Evolutionary conservation across 306 rosid genomes (phyloP), one percentile per base, ranked within the genome.

Genomic region (Potentilla sterilis): DNA sequence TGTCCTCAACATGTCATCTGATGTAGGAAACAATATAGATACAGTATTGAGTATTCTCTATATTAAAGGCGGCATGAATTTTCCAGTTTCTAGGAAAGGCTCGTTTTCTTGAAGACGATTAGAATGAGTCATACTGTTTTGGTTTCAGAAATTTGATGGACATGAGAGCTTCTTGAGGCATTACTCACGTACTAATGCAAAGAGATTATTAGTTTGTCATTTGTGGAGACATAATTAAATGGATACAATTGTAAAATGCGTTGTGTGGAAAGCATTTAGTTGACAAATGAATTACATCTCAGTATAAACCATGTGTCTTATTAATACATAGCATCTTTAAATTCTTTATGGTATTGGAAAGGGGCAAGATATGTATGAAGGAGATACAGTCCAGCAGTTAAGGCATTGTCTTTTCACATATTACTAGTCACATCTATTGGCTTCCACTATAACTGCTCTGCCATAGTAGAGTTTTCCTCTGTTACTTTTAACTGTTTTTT

Each of bases 281-380:
- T 72, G 66, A 72, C 19, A 40, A 14, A 38, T 72, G 66, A 38
- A 21, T 72, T 51, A 7, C 65, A 21, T 72, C 51, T 55, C 66
- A 40, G 13, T 72, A 7, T 61, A 13, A 61, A 61, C 32, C 10
- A 2, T 4, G 1, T 6, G 35, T 61, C 41, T 28, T 28, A 1
- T 61, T 22, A 61, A 32, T 10, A 61, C 32, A 34, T 18, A 28
- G 28, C 42, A 61, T 61, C 42, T 61, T 34, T 28, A 28, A 59
- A 28, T 28, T 59, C 4, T 2, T 28, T 28, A 28, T 28, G 28
- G 28, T 28, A 28, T 28, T 28, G 28, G 28, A 28, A 28, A 28
- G 28, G 28, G 28, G 28, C 28, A 28, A 28, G 28, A 28, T 0
- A 28, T 28, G 28, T 28, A 28, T 28, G 40, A 28, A 59, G 66